phyloP scores from a whole-genome alignment of 2,329 filamentous ascomycete genomes.

The Colletotrichum coccodes region DNA sequence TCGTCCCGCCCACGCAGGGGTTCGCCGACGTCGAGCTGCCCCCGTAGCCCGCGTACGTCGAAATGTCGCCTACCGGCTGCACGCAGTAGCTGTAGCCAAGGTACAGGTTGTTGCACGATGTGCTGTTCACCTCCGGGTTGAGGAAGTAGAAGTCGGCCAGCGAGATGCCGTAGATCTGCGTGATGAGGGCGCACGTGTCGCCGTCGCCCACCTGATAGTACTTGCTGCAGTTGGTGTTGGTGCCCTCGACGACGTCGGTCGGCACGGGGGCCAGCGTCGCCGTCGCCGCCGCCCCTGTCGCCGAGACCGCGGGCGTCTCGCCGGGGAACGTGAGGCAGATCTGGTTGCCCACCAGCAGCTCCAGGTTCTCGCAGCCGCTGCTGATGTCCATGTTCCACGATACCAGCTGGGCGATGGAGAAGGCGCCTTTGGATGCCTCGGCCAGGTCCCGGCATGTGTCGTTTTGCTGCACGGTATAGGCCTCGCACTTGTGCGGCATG shows the following conservation, averaged over 20 bases:
- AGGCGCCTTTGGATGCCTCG: not conserved
- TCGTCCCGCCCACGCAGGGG: not conserved
- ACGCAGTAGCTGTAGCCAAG: conserved; percentile 10
- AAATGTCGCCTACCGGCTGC: conserved; percentile 25
- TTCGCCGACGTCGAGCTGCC: not conserved
- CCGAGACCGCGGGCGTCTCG: not conserved
- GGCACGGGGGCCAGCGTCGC: not conserved
- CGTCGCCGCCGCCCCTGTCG: not conserved
- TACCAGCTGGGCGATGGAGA: not conserved
- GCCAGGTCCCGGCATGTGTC: conserved; percentile 8
- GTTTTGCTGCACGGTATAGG: conserved; percentile 11
- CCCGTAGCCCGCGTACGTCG: conserved; percentile 5
- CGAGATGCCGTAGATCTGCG: not conserved
- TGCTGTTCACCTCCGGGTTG: not conserved
- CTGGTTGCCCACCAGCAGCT: not conserved
- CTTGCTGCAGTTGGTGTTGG: not conserved
- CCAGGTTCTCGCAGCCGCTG: not conserved
- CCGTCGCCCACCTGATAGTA: not conserved
- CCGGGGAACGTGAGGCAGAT: not conserved
- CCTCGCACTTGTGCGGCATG: not conserved
- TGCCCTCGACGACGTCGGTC: not conserved
- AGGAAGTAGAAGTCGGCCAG: conserved; percentile 12
- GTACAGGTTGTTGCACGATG: conserved; percentile 1
- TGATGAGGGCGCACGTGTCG: not conserved
- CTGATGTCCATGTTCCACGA: conserved; percentile 4